Evolutionary conservation across 371 early-diverging fungal species (phyloP).

Genomic region (Mucor indicus): DNA sequence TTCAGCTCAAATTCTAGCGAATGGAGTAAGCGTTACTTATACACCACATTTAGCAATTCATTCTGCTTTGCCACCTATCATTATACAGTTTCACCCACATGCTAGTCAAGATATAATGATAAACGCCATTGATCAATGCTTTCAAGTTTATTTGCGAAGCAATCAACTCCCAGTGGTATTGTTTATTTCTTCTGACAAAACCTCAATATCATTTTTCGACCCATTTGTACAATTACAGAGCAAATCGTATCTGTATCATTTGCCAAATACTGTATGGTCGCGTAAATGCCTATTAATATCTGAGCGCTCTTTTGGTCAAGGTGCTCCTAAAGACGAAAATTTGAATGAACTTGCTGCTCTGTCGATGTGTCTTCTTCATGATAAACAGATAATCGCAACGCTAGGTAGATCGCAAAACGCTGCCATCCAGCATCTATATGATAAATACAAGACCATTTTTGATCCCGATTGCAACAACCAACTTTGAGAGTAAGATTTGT

Average conservation of each 20-base stretch:
- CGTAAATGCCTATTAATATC: too few species aligned
- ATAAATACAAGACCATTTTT: too few species aligned
- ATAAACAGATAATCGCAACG: too few species aligned
- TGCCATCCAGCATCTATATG: too few species aligned
- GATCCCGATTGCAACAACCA: slow-evolving; percentile 4
- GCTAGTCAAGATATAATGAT: slow-evolving; percentile 12
- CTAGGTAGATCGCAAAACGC: too few species aligned
- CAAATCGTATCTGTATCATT: too few species aligned
- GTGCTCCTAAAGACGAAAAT: too few species aligned
- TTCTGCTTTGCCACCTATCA: slow-evolving; percentile 11
- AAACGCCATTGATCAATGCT: slow-evolving; percentile 13
- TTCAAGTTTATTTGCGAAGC: slow-evolving; percentile 13
- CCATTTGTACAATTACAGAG: too few species aligned
- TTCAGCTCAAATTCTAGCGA: slow-evolving; percentile 11
- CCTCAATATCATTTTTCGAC: slow-evolving; percentile 10
- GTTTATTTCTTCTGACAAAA: slow-evolving; percentile 15
- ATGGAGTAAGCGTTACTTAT: slow-evolving; percentile 10
- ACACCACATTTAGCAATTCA: slow-evolving; percentile 11
- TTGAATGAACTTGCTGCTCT: too few species aligned
- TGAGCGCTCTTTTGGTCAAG: too few species aligned
- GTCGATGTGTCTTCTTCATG: too few species aligned
- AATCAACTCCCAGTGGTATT: slow-evolving; percentile 12
- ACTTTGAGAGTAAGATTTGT: slow-evolving; percentile 8
- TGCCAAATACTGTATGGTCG: too few species aligned
- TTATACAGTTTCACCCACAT: slow-evolving; percentile 7